Percentiles rank a stretch among this genome's conserved stretches.
These are phyloP conservation scores for Dactylella cylindrospora DNA, from an alignment of 2,329 filamentous ascomycete species.

Conservation along the genomic window DNA sequence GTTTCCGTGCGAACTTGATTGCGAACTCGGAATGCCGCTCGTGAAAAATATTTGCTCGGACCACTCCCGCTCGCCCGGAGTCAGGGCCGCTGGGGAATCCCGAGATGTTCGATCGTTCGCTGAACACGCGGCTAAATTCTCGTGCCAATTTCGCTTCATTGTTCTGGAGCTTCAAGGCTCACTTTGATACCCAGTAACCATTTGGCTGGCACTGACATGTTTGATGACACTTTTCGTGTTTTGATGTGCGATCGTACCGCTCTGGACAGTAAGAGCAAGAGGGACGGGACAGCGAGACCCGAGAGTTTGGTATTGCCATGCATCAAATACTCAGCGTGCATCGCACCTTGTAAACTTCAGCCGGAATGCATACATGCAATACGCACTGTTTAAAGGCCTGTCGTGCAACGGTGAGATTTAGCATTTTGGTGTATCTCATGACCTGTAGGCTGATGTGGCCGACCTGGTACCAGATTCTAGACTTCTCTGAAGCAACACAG, in stretches of 20 bases:
- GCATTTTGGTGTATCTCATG: slow-evolving; percentile 28
- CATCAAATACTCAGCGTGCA: slow-evolving; percentile 15
- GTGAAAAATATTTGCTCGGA: background rate
- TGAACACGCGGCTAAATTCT: too few species aligned
- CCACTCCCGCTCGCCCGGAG: slow-evolving; percentile 26
- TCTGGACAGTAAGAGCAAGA: background rate
- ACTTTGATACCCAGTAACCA: slow-evolving; percentile 4
- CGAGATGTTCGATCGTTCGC: slow-evolving; percentile 15
- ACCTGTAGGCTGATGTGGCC: slow-evolving; percentile 28
- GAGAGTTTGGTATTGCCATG: slow-evolving; percentile 37
- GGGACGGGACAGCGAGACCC: slow-evolving; percentile 20
- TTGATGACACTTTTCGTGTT: too few species aligned
- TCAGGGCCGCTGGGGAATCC: slow-evolving; percentile 9
- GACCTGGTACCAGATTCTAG: too few species aligned
- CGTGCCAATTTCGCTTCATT: too few species aligned
- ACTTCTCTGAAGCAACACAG: too few species aligned
- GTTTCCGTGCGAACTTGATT: background rate
- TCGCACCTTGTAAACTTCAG: too few species aligned
- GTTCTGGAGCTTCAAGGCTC: slow-evolving; percentile 1
- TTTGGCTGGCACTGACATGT: too few species aligned
- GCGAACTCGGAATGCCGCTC: too few species aligned
- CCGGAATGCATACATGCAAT: too few species aligned
- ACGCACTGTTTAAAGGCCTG: too few species aligned
- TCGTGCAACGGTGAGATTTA: slow-evolving; percentile 35
- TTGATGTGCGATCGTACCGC: background rate